Evolutionary conservation across 257 asterid species (phyloP), one percentile per base, ranked within the genome.

Genomic region (Henckelia pumila): DNA sequence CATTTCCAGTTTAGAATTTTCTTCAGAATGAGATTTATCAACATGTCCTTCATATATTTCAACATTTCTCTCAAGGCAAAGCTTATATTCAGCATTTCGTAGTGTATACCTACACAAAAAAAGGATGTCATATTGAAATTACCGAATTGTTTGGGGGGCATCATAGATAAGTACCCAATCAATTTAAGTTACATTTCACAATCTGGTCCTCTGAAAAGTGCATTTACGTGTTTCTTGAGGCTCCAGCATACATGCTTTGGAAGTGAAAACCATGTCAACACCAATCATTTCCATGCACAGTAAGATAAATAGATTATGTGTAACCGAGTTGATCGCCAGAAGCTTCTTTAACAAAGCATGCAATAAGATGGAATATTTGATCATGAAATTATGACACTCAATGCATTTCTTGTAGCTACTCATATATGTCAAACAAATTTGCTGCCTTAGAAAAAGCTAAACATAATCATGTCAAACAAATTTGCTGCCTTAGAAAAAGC

Each of bases 31-130:
- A 68, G 77, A 84, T 63, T 73, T 79, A 77, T 79, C 85, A 47
- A 49, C 40, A 62, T 78, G 73, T 59, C 79, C 86, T 33, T 76
- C 88, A 74, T 77, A 68, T 37, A 88, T 86, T 56, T 83, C 96
- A 78, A 90, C 88, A 80, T 88, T 93, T 77, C 81, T 89, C 82
- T 93, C 97, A 63, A 90, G 92, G 68, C 92, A 83, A 65, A 93
- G 96, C 75, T 95, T 83, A 76, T 88, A 93, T 80, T 93, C 98
- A 35, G 98, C 98, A 82, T 90, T 93, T 73, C 87, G 84, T 69
- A 93, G 66, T 16, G 98, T 90, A 79, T 93, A 93, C 83, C 98
- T 93, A 79, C 78, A 77, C 8, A 10, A 23, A 20, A 59, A 67
- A 35, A 59, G 24, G 40, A 72, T 53, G 59, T 25, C 67, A 62